Conservation (phyloP, 768 basidiomycete genomes). For the Psilocybe subaeruginosa region DNA sequence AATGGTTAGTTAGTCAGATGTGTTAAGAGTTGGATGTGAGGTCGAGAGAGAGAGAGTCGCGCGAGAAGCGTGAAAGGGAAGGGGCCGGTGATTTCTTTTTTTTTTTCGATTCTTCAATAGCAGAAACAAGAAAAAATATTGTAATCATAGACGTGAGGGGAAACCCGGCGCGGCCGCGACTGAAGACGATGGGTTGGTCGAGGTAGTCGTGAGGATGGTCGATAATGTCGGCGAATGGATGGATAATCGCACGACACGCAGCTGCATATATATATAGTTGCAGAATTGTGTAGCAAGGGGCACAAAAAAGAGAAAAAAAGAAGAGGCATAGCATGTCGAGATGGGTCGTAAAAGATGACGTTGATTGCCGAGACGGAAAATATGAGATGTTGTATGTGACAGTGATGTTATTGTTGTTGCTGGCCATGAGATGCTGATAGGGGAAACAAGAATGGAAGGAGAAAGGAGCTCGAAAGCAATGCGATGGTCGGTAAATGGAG, state of each 20-base stretch:
- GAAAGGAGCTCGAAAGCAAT: slow-evolving; percentile 23
- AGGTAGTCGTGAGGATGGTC: background rate
- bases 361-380: background rate
- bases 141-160: slow-evolving; percentile 1
- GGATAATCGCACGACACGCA: slow-evolving; percentile 5
- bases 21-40: slow-evolving; percentile 1
- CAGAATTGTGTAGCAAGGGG: background rate
- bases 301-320: background rate
- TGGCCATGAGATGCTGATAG: slow-evolving; percentile 8
- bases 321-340: slow-evolving; percentile 5
- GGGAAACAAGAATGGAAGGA: slow-evolving; percentile 7
- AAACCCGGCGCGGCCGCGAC: background rate
- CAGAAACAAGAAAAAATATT: background rate
- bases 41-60: background rate
- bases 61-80: background rate
- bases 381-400: slow-evolving; percentile 2
- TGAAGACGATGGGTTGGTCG: background rate
- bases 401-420: background rate
- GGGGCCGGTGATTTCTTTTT: background rate
- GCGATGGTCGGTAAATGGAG: slow-evolving; percentile 18
- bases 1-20: slow-evolving; percentile 14
- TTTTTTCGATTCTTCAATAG: slow-evolving; percentile 2
- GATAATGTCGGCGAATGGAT: slow-evolving; percentile 2
- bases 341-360: slow-evolving; percentile 7
- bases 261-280: slow-evolving; percentile 9